These are phyloP conservation scores for Sporothrix humicola DNA, from an alignment of 2,329 filamentous ascomycete genomes.

Conservation along the genomic window DNA sequence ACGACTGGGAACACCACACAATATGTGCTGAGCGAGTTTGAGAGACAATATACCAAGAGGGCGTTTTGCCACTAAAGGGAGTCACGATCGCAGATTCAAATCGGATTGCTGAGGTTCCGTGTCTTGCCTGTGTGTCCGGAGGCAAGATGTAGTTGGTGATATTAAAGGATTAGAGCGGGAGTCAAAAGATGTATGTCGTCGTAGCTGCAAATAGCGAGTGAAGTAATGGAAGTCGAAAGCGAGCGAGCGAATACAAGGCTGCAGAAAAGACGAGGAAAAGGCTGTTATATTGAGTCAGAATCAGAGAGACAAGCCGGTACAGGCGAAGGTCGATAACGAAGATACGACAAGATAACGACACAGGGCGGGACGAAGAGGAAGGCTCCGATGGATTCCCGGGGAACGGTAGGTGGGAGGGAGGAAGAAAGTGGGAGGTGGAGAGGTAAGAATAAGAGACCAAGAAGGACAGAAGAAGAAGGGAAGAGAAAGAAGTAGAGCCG, in stretches of 20 bases:
- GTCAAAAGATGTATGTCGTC: background rate
- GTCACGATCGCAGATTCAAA: background rate
- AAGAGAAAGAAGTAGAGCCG: background rate
- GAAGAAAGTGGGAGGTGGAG: background rate
- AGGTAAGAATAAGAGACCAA: background rate
- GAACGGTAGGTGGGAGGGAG: background rate
- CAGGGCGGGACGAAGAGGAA: conserved; percentile 4
- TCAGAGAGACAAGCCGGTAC: background rate
- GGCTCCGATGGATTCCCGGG: background rate
- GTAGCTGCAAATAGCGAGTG: conserved; percentile 1
- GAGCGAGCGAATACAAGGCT: conserved; percentile 26
- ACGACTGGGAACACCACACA: background rate
- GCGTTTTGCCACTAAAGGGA: background rate
- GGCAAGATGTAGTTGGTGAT: background rate
- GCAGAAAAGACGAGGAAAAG: conserved; percentile 18
- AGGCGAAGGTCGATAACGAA: conserved; percentile 6
- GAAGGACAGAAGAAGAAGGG: background rate
- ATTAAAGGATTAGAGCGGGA: conserved; percentile 12
- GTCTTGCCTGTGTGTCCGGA: background rate
- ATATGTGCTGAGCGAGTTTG: conserved; percentile 13
- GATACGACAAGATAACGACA: conserved; percentile 24
- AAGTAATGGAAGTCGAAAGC: background rate
- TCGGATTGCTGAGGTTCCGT: conserved; percentile 15
- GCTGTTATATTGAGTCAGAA: conserved; percentile 27
- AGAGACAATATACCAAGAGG: background rate